These are phyloP conservation scores for Boletellus ananiceps DNA, from an alignment of 768 basidiomycete genomes.

Conservation along the genomic window DNA sequence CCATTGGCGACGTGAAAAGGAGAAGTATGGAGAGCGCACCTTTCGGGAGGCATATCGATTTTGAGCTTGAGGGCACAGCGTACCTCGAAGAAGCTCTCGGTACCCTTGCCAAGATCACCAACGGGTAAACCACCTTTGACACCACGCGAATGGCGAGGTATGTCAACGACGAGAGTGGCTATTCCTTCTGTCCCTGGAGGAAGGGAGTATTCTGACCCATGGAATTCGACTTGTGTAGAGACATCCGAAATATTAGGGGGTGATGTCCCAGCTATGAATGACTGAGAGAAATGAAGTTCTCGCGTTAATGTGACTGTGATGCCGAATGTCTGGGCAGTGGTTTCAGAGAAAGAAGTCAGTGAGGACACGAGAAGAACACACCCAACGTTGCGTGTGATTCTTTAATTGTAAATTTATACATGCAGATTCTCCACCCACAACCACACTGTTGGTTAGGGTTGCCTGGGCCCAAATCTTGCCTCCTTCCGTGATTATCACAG, in stretches of 20 bases:
- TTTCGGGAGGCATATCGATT: conserved; percentile 63
- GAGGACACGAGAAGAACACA: conserved; percentile 23
- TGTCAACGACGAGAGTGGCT: conserved; percentile 74
- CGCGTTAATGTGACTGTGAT: conserved; percentile 58
- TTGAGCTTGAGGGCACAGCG: conserved; percentile 57
- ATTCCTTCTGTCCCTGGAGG: conserved; percentile 73
- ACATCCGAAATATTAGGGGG: conserved; percentile 56
- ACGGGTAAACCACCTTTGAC: conserved; percentile 58
- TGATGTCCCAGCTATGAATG: conserved; percentile 19
- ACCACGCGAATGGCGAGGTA: conserved; percentile 62
- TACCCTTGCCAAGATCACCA: conserved; percentile 42
- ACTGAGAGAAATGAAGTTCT: conserved; percentile 51
- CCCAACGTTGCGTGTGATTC: conserved; percentile 81
- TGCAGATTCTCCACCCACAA: conserved; percentile 64
- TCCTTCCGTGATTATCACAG: conserved; percentile 65
- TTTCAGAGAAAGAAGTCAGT: conserved; percentile 3
- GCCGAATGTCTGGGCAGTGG: conserved; percentile 55
- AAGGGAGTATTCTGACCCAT: conserved; percentile 70
- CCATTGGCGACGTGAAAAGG: conserved; percentile 8
- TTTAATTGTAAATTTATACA: conserved; percentile 76
- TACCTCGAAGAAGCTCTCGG: conserved; percentile 65
- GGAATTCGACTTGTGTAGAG: conserved; percentile 63
- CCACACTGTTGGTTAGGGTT: conserved; percentile 53
- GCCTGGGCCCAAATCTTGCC: conserved; percentile 80
- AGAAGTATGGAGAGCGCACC: conserved; percentile 38